Base-by-base conservation (phyloP, 2,329 filamentous ascomycete species). In the Ciborinia camelliae region DNA sequence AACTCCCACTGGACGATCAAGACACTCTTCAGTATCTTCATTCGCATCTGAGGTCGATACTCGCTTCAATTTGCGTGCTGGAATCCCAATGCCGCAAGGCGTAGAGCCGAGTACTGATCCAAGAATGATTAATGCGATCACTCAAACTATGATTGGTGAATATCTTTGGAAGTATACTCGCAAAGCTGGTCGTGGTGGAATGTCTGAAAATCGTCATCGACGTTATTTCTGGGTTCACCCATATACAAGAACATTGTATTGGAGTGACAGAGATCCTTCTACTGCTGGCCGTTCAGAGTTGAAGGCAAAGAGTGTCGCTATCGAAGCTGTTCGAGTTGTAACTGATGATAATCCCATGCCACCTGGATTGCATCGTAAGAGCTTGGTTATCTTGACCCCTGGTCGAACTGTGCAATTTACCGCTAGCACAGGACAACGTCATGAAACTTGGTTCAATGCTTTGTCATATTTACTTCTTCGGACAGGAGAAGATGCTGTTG, bases 201-300 rank as follows among this genome's bases (percentile, higher is more conserved):
- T 96, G 78, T 98, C 93, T 0, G 90, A 88, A 71, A 96, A 93
- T 64, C 86, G 95, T 61, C 95, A 99, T 77, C 87, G 91, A 67
- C 88, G 95, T 39, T 99, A 97, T 82, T 99, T 99, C 83, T 99
- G 95, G 95, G 91, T 99, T 28, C 95, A 99, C 75, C 95, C 95
- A 0, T 99, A 98, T 78, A 99, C 94, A 3, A 86, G 93, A 58
- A 97, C 94, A 6, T 78, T 99, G 71, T 98, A 98, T 82, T 99
- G 95, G 95, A 96, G 93, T 75, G 90, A 96, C 70, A 84, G 88
- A 62, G 93, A 98, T 75, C 95, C 95, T 8, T 88, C 90, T 37
- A 84, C 82, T 54, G 90, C 89, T 54, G 90, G 90, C n/a, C 87
- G 90, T 68, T 79, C 84, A 14, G 90, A 97, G 77, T 80, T 94